phyloP scores from a whole-genome alignment of 257 asterid genomes.

The Nicotiana noctiflora region DNA sequence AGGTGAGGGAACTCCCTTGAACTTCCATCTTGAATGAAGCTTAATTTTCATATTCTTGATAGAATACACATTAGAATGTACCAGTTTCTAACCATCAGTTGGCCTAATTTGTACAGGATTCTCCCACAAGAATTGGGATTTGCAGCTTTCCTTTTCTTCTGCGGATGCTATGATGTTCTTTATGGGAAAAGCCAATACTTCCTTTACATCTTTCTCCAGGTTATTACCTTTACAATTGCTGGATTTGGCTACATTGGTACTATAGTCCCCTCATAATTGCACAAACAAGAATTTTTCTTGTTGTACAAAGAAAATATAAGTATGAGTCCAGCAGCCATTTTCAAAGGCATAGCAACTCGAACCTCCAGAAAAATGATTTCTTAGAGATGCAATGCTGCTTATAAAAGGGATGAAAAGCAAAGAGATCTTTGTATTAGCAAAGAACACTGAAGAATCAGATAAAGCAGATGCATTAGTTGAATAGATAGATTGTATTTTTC shows the following conservation, averaged over 20 bases:
- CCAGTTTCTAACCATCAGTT: neutral
- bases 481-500: neutral
- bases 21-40: neutral
- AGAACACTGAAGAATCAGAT: neutral
- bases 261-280: constrained; percentile 23
- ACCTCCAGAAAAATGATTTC: neutral
- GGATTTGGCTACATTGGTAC: constrained; percentile 61
- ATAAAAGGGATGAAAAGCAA: neutral
- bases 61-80: neutral
- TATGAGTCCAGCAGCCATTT: neutral
- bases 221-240: constrained; percentile 43
- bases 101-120: constrained; percentile 29
- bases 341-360: neutral
- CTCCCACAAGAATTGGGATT: constrained; percentile 46
- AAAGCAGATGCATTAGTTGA: neutral
- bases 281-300: neutral
- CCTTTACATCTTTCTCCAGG: no score
- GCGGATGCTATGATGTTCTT: constrained; percentile 53
- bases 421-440: neutral
- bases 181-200: constrained; percentile 52
- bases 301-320: neutral
- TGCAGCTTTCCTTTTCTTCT: constrained; percentile 42
- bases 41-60: neutral
- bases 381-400: neutral
- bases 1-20: constrained; percentile 25